A percentile compares a stretch with the other conserved stretches of the same genome.
These are phyloP conservation scores for Aspergillus quadricinctus DNA, from an alignment of 2,329 filamentous ascomycete species.

Conservation along the genomic window DNA sequence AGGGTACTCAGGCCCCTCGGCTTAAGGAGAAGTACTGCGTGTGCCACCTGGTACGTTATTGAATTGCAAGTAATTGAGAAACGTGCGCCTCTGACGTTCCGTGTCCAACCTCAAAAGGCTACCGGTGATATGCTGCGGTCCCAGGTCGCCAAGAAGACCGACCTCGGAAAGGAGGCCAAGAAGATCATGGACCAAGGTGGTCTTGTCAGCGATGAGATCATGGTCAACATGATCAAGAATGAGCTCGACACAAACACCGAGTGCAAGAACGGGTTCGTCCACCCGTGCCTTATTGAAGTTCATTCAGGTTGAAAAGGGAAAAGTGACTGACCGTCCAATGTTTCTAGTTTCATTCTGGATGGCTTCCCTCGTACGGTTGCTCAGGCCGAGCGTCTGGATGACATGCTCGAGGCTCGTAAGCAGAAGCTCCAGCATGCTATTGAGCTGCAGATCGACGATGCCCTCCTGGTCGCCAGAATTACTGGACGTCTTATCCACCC, in stretches of 20 bases:
- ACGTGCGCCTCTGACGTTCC: constrained; percentile 1
- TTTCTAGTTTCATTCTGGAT: constrained; percentile 87
- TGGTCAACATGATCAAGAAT: constrained; percentile 99
- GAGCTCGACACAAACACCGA: constrained; percentile 91
- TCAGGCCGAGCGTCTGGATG: constrained; percentile 90
- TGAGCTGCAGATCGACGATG: constrained; percentile 95
- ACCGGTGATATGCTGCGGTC: constrained; percentile 99
- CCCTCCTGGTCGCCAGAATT: constrained; percentile 88
- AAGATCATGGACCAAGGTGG: constrained; percentile 99
- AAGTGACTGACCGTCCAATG: constrained; percentile 8
- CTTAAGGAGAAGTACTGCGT: constrained; percentile 98
- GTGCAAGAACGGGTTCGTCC: constrained; percentile 85
- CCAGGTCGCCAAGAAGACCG: constrained; percentile 95
- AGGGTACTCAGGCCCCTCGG: constrained; percentile 96
- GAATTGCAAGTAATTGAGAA: constrained; percentile 6
- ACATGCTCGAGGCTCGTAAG: constrained; percentile 74
- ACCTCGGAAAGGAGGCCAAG: constrained; percentile 92
- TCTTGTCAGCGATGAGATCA: constrained; percentile 96
- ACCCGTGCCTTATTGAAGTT: constrained; percentile 7
- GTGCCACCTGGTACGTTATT: constrained; percentile 79
- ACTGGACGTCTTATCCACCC: constrained; percentile 95
- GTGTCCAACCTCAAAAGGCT: constrained; percentile 53
- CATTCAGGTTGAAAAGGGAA: constrained; percentile 11
- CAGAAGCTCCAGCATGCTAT: constrained; percentile 91
- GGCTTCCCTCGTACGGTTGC: constrained; percentile 96